A percentile compares a stretch with the other conserved stretches of the same genome.
phyloP scores from a whole-genome alignment of 1,139 yeast genomes.

The Groenewaldozyma sp. region DNA sequence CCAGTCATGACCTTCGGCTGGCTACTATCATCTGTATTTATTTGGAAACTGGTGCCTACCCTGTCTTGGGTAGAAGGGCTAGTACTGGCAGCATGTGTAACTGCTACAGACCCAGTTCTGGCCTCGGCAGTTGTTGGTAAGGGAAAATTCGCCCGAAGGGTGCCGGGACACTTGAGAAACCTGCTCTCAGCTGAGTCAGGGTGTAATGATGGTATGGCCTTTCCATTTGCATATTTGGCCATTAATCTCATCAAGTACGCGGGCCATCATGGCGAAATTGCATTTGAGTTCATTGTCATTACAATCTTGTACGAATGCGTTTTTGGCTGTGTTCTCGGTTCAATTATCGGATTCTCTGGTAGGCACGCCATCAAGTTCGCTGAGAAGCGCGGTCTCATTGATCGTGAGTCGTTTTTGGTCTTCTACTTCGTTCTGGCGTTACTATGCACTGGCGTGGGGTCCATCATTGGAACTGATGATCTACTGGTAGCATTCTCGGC shows the following conservation, averaged over 20 bases:
- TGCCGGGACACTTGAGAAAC: conserved; percentile 93
- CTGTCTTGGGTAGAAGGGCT: conserved; percentile 68
- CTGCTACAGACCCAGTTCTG: conserved; percentile 95
- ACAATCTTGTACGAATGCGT: conserved; percentile 83
- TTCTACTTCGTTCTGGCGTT: conserved; percentile 81
- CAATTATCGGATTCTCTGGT: conserved; percentile 63
- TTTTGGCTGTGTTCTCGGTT: conserved; percentile 76
- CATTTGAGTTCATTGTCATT: conserved; percentile 74
- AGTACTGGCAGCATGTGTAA: conserved; percentile 81
- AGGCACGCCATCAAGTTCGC: conserved; percentile 72
- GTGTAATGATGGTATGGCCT: conserved; percentile 97
- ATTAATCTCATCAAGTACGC: conserved; percentile 56
- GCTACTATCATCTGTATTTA: conserved; percentile 77
- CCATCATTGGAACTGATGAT: conserved; percentile 89
- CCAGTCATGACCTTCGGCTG: conserved; percentile 96
- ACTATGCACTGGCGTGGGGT: conserved; percentile 87
- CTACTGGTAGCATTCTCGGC: conserved; percentile 89
- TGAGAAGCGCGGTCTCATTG: conserved; percentile 66
- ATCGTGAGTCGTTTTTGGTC: conserved; percentile 88
- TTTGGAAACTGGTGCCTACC: conserved; percentile 81
- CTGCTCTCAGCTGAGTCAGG: conserved; percentile 90
- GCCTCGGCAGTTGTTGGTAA: conserved; percentile 98
- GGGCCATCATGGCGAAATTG: conserved; percentile 58
- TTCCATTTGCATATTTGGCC: conserved; percentile 81
- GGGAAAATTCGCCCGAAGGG: conserved; percentile 94